A percentile compares a stretch with the other conserved stretches of the same genome.
Evolutionary conservation across 139 green algal genomes (phyloP).

Genomic region (Zygnema cylindricum): DNA sequence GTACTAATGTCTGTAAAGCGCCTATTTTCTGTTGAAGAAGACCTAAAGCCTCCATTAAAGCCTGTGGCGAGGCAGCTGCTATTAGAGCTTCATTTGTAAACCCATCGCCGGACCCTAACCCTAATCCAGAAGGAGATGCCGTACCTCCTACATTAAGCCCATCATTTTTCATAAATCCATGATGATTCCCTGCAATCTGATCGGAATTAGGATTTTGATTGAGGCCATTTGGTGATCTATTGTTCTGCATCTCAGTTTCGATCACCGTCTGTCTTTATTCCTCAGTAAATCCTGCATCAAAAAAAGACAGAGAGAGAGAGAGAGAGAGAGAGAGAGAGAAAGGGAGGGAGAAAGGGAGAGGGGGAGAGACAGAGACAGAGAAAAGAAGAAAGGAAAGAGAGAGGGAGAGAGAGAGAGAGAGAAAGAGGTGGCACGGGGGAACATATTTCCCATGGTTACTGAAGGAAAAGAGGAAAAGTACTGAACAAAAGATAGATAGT

Average conservation of each 20-base stretch:
- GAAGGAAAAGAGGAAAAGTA: too few species aligned
- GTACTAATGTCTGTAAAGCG: conserved; percentile 28
- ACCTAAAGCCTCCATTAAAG: conserved; percentile 40
- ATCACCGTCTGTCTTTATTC: too few species aligned
- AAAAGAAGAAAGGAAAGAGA: neutral
- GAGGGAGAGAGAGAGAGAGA: neutral
- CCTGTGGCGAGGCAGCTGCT: conserved; percentile 3
- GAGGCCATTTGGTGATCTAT: too few species aligned
- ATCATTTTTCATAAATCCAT: neutral
- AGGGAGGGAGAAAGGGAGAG: neutral
- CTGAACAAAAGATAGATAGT: too few species aligned
- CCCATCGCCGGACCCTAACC: neutral
- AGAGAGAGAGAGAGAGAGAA: conserved; percentile 2
- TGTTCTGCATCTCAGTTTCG: neutral
- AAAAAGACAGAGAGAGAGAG: conserved; percentile 12
- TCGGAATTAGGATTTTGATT: too few species aligned
- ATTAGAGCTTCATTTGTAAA: neutral
- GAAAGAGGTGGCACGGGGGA: neutral
- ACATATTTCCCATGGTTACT: too few species aligned
- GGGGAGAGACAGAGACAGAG: neutral
- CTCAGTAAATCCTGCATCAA: neutral
- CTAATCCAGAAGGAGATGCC: neutral
- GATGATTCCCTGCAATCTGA: too few species aligned
- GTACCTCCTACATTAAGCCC: neutral
- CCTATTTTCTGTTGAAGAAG: conserved; percentile 42